phyloP scores from a whole-genome alignment of 129 eudicot genomes.

The Artemisia tridentata region DNA sequence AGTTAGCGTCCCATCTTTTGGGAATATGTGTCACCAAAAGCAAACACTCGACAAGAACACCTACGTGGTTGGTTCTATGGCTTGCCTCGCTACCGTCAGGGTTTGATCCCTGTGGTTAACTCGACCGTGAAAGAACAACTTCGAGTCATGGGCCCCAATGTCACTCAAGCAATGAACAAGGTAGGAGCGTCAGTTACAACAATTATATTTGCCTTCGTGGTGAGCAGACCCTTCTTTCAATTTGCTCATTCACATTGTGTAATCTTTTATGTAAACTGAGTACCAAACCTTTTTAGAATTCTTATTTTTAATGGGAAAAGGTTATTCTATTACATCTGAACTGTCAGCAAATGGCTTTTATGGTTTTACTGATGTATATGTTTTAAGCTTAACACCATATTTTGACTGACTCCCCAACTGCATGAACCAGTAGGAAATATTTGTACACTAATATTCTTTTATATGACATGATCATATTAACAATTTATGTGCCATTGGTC shows the following conservation, averaged over 20 bases:
- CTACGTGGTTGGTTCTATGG: slow-evolving; percentile 51
- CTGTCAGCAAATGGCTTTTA: slow-evolving; percentile 2
- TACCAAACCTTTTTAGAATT: not conserved
- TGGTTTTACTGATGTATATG: not conserved
- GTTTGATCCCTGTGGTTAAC: slow-evolving; percentile 38
- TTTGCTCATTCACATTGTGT: too few species aligned
- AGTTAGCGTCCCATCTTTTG: slow-evolving; percentile 30
- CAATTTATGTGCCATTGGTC: slow-evolving; percentile 21
- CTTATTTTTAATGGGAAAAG: slow-evolving; percentile 12
- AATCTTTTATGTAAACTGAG: slow-evolving; percentile 23
- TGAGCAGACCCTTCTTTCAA: too few species aligned
- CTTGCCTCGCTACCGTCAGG: slow-evolving; percentile 35
- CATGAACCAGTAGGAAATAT: too few species aligned
- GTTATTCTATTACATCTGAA: not conserved
- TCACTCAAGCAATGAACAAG: slow-evolving; percentile 12
- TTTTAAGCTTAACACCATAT: not conserved
- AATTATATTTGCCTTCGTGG: too few species aligned
- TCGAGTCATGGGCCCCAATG: slow-evolving; percentile 18
- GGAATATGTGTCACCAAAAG: slow-evolving; percentile 35
- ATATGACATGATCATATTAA: slow-evolving; percentile 14
- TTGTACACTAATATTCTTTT: not conserved
- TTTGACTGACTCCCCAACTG: not conserved
- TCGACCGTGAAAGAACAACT: slow-evolving; percentile 27
- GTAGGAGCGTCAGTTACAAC: too few species aligned
- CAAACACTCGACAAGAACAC: slow-evolving; percentile 25